Evolutionary conservation across 1,284 basidiomycete species (phyloP), one percentile per base, ranked within the genome.

Genomic region (Austroboletus novae-zelandiae): DNA sequence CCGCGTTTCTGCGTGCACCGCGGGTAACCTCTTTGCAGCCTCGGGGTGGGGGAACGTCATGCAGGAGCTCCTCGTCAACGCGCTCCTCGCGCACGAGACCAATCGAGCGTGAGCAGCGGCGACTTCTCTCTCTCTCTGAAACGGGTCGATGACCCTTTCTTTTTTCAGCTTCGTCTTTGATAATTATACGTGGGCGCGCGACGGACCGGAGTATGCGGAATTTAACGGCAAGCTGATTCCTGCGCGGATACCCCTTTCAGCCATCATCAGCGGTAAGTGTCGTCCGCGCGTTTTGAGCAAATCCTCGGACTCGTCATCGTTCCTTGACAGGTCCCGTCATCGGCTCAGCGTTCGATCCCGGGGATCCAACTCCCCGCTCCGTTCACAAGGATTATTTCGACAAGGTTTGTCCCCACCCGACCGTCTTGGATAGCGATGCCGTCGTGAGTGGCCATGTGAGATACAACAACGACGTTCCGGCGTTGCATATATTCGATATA

Each of bases 1-100:
- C 27, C 10, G 4, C 2, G 1, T n/a, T 11, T 14, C n/a, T 6
- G 20, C 39, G 14, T 5, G 32, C 48, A 18, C 11, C 7, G 23
- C 20, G 27, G 10, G n/a, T 15, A 18, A n/a, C 50, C 34, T 35
- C 18, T 25, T 45, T 18, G 25, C 55, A 75, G 77, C 58, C 13
- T 70, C 73, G 32, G 81, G 81, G 4, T 84, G 81, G 80, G 81
- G 81, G 8, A 84, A 84, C 50, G 71, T 66, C 4, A 71, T 84
- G 69, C 78, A 84, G 50, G 80, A 81, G 53, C 72, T 78, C 56
- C 48, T 81, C 6, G 56, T 81, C 45, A 76, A 77, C 51, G 69
- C 79, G 0, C 70, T 79, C 43, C 61, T 83, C 1, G 77, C 81
- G 0, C 71, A 75, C 44, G 61, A 67, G 18, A 62, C 77, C 0